Evolutionary conservation across 2,329 filamentous ascomycete species (phyloP).

Genomic region (Elsinoe ampelina): DNA sequence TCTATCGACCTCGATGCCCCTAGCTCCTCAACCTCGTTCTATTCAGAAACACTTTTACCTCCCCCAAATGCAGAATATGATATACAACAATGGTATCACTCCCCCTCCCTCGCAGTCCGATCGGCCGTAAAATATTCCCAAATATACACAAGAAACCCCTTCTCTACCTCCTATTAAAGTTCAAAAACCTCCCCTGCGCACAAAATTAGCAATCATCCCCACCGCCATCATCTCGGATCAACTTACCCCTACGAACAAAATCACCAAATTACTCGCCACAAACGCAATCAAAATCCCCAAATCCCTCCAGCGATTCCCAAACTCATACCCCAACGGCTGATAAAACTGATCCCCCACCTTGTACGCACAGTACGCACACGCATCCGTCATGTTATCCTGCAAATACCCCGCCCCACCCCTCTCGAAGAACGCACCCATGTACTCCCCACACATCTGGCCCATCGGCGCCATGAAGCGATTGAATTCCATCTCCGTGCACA

Average conservation of each 20-base stretch:
- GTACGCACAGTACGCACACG: constrained; percentile 76
- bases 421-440: constrained; percentile 64
- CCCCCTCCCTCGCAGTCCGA: not conserved
- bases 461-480: constrained; percentile 59
- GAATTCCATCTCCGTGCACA: constrained; percentile 52
- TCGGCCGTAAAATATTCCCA: not conserved
- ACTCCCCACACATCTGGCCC: constrained; percentile 61
- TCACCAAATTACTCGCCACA: constrained; percentile 64
- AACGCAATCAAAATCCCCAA: constrained; percentile 70
- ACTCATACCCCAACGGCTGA: constrained; percentile 55
- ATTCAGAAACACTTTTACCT: not conserved
- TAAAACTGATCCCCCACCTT: constrained; percentile 75
- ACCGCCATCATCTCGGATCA: no score
- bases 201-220: constrained; percentile 16
- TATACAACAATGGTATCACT: not conserved
- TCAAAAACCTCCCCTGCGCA: constrained; percentile 32
- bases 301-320: constrained; percentile 67
- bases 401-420: constrained; percentile 64
- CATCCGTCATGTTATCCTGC: constrained; percentile 52
- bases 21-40: no score
- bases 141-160: not conserved
- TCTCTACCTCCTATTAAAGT: constrained; percentile 33
- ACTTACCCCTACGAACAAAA: constrained; percentile 50
- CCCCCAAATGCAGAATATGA: not conserved
- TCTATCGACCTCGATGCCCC: not conserved